A percentile compares a stretch with the other conserved stretches of the same genome.
phyloP scores from a whole-genome alignment of 495 filamentous ascomycete species.

The Annulohypoxylon moriforme region DNA sequence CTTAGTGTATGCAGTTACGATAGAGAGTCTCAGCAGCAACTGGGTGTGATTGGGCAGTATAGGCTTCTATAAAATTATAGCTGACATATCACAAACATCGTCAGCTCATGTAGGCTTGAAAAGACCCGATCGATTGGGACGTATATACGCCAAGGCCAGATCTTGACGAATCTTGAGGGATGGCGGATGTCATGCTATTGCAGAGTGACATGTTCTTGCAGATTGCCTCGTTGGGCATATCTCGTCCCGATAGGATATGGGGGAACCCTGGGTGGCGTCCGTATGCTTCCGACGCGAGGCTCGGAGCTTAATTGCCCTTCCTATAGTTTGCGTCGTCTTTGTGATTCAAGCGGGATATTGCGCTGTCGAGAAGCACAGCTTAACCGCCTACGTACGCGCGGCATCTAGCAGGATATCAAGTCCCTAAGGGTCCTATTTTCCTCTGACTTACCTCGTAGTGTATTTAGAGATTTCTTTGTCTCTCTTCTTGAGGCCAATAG shows the following conservation, averaged over 20 bases:
- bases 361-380: constrained; percentile 19
- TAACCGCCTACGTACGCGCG: constrained; percentile 33
- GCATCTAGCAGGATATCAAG: constrained; percentile 11
- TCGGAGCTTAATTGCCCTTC: constrained; percentile 40
- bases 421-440: constrained; percentile 2
- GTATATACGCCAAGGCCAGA: constrained; percentile 12
- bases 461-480: neutral
- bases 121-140: constrained; percentile 24
- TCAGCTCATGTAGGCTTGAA: constrained; percentile 5
- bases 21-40: neutral
- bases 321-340: constrained; percentile 16
- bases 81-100: constrained; percentile 9
- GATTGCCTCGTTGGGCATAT: constrained; percentile 8
- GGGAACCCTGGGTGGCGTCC: constrained; percentile 13
- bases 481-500: constrained; percentile 14
- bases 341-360: constrained; percentile 25
- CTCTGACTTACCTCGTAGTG: neutral
- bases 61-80: constrained; percentile 15
- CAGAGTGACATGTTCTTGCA: constrained; percentile 6
- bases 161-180: constrained; percentile 16
- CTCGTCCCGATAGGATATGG: constrained; percentile 15
- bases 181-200: constrained; percentile 1
- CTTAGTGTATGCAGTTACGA: constrained; percentile 17
- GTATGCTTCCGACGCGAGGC: constrained; percentile 31
- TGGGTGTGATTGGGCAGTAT: constrained; percentile 19